Evolutionary conservation across 805 yeast species (phyloP).

Genomic region (Ogataea methylovora): DNA sequence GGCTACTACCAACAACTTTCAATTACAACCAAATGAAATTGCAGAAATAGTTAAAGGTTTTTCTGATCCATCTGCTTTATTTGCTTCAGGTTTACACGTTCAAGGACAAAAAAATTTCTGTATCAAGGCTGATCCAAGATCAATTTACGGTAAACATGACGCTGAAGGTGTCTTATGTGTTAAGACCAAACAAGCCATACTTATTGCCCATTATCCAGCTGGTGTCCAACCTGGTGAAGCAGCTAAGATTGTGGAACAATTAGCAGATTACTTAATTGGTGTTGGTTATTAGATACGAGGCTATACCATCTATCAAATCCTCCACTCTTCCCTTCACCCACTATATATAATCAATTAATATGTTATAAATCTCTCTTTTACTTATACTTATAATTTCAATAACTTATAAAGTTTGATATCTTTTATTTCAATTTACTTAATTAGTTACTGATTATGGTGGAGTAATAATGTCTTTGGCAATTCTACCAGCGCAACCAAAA

Average conservation of each 20-base stretch:
- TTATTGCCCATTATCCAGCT: conserved; percentile 90
- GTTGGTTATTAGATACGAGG: conserved; percentile 59
- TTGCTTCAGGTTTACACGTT: conserved; percentile 79
- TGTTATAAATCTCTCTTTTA: not conserved
- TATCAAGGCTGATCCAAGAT: conserved; percentile 84
- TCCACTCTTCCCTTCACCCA: too few species aligned
- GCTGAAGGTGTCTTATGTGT: conserved; percentile 86
- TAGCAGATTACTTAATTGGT: conserved; percentile 90
- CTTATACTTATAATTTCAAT: not conserved
- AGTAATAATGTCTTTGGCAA: conserved; percentile 22
- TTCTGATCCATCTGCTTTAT: conserved; percentile 70
- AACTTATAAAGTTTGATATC: not conserved
- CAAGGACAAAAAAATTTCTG: conserved; percentile 83
- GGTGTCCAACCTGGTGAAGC: conserved; percentile 94
- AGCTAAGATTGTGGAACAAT: conserved; percentile 85
- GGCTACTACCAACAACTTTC: conserved; percentile 75
- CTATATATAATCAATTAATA: not conserved
- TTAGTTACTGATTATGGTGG: not conserved
- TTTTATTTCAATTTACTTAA: not conserved
- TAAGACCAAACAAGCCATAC: conserved; percentile 87
- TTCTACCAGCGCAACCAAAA: conserved; percentile 37
- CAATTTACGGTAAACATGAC: conserved; percentile 88
- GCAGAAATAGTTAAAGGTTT: conserved; percentile 70
- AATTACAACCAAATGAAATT: conserved; percentile 64
- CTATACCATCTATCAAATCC: too few species aligned